These are phyloP conservation scores for Apiotrichum mycotoxinovorans DNA, from an alignment of 1,284 basidiomycete genomes.

Conservation along the genomic window DNA sequence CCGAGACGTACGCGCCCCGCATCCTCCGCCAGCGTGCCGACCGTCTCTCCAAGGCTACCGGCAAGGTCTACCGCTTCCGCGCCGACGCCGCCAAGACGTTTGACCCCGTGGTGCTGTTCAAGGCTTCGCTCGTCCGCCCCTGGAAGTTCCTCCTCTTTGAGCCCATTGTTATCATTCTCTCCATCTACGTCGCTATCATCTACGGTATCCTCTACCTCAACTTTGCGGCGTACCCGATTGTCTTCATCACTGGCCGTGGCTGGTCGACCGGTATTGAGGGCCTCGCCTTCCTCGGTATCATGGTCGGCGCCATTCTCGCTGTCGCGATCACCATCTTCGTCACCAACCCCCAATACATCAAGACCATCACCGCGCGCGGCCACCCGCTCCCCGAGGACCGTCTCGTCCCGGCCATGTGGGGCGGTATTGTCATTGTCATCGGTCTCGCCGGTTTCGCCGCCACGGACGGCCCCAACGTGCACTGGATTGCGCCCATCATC, in stretches of 20 bases:
- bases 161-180: conserved; percentile 52
- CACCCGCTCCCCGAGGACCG: conserved; percentile 60
- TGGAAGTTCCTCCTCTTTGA: conserved; percentile 53
- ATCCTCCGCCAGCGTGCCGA: conserved; percentile 48
- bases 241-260: conserved; percentile 60
- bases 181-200: conserved; percentile 59
- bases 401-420: conserved; percentile 56
- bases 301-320: conserved; percentile 59
- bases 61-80: conserved; percentile 48
- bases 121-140: conserved; percentile 50
- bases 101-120: conserved; percentile 40
- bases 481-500: conserved; percentile 58
- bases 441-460: conserved; percentile 50
- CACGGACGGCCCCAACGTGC: conserved; percentile 43
- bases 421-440: conserved; percentile 43
- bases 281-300: conserved; percentile 64
- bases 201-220: conserved; percentile 45
- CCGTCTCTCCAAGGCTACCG: conserved; percentile 47
- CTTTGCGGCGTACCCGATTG: conserved; percentile 55
- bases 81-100: conserved; percentile 51
- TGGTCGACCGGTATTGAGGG: conserved; percentile 62
- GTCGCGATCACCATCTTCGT: conserved; percentile 56
- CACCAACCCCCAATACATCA: conserved; percentile 59
- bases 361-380: conserved; percentile 54
- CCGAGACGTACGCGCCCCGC: conserved; percentile 53